A percentile compares a stretch with the other conserved stretches of the same genome.
Conservation (phyloP, 1,284 basidiomycete genomes). For the Leccinum brunneo-olivaceum region DNA sequence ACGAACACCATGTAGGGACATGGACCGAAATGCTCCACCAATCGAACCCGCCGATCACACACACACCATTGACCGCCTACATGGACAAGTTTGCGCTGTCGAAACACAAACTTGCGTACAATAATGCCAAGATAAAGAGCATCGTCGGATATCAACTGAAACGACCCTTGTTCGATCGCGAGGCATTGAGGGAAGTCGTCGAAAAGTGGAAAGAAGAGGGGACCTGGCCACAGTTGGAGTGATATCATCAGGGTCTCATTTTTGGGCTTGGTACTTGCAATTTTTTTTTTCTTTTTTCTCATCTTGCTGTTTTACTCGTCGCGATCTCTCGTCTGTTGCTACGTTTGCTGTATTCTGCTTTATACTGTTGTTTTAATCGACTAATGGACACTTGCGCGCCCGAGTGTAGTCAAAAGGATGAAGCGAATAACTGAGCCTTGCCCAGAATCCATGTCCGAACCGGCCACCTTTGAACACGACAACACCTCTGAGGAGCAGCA, state of each 20-base stretch:
- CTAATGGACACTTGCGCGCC: too few relatives aligned
- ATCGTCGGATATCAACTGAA: slow-evolving; percentile 66
- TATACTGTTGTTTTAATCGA: slow-evolving; percentile 26
- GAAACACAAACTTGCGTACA: slow-evolving; percentile 61
- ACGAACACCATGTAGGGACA: slow-evolving; percentile 78
- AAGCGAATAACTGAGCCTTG: too few relatives aligned
- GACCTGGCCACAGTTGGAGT: slow-evolving; percentile 54
- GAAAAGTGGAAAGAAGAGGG: slow-evolving; percentile 75
- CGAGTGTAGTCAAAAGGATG: too few relatives aligned
- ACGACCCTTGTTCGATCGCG: slow-evolving; percentile 56
- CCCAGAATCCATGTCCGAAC: too few relatives aligned
- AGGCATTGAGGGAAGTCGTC: slow-evolving; percentile 66
- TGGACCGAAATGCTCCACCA: slow-evolving; percentile 81
- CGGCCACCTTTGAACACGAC: too few relatives aligned
- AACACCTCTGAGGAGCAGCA: slow-evolving; percentile 22
- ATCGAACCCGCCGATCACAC: slow-evolving; percentile 69
- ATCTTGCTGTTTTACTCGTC: background rate
- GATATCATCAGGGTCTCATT: slow-evolving; percentile 7
- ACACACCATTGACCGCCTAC: slow-evolving; percentile 76
- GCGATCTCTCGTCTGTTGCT: slow-evolving; percentile 7
- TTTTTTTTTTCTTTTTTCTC: slow-evolving; percentile 9
- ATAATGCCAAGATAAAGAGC: slow-evolving; percentile 66
- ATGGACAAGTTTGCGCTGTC: slow-evolving; percentile 71
- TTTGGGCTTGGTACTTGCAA: slow-evolving; percentile 14
- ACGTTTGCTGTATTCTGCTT: slow-evolving; percentile 17